Percentiles rank a stretch among this genome's conserved stretches.
Evolutionary conservation across 2,329 filamentous ascomycete species (phyloP).

Genomic region (Daldinia sp.): DNA sequence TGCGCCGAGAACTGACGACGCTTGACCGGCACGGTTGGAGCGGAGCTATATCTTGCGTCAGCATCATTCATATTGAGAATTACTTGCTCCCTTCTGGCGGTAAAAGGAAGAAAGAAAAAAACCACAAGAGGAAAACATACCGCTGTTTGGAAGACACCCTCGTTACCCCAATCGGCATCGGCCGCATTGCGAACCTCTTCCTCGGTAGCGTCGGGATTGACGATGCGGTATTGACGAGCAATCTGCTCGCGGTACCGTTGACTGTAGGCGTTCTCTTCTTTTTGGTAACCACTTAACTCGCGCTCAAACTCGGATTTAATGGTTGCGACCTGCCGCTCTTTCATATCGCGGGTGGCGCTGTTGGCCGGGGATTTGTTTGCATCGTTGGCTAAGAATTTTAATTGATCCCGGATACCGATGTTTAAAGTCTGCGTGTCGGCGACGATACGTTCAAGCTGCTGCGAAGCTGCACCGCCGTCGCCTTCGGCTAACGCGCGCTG

Average conservation of each 20-base stretch:
- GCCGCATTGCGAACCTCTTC: slow-evolving; percentile 74
- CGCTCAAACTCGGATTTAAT: slow-evolving; percentile 77
- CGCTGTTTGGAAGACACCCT: slow-evolving; percentile 83
- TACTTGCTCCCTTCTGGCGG: background rate
- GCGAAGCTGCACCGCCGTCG: slow-evolving; percentile 60
- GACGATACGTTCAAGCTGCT: slow-evolving; percentile 72
- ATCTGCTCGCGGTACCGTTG: slow-evolving; percentile 80
- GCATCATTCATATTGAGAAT: slow-evolving; percentile 5
- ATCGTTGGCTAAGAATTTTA: slow-evolving; percentile 78
- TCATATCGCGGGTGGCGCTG: slow-evolving; percentile 68
- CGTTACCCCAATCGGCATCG: slow-evolving; percentile 76
- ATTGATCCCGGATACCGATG: slow-evolving; percentile 79
- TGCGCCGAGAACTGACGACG: slow-evolving; percentile 75
- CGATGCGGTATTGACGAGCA: slow-evolving; percentile 80
- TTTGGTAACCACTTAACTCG: slow-evolving; percentile 74
- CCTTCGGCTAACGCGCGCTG: slow-evolving; percentile 74
- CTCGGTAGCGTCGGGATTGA: slow-evolving; percentile 81
- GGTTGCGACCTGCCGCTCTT: slow-evolving; percentile 73
- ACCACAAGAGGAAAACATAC: slow-evolving; percentile 64
- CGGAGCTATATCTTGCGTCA: slow-evolving; percentile 64
- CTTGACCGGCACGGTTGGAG: slow-evolving; percentile 77
- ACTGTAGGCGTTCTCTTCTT: slow-evolving; percentile 75
- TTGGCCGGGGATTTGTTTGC: slow-evolving; percentile 64
- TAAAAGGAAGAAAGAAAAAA: background rate
- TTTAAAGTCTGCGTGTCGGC: slow-evolving; percentile 76